A percentile compares a stretch with the other conserved stretches of the same genome.
Evolutionary conservation across 78 protist genomes (phyloP).

Genomic region (Thecamonas trahens): DNA sequence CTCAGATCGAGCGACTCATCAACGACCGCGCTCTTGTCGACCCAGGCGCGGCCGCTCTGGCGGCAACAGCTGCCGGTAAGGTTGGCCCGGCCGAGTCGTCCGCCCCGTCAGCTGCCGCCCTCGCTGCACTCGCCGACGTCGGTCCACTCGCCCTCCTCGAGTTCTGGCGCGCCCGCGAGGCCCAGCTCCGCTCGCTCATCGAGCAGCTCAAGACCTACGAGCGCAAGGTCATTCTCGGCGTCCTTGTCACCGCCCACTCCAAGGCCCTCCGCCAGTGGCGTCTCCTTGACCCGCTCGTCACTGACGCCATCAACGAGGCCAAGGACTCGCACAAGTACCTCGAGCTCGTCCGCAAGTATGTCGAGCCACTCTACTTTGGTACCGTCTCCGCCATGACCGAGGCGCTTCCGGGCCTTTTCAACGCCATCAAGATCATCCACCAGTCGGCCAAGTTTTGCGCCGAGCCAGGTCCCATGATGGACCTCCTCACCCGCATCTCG

Average conservation of each 20-base stretch:
- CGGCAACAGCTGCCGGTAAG: no score
- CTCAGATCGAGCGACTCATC: no score
- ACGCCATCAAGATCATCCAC: slow-evolving; percentile 61
- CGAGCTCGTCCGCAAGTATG: slow-evolving; percentile 43
- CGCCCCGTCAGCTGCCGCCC: no score
- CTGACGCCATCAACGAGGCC: slow-evolving; percentile 66
- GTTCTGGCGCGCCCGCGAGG: slow-evolving; percentile 55
- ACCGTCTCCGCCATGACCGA: slow-evolving; percentile 36
- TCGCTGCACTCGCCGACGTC: no score
- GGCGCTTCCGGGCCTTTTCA: slow-evolving; percentile 49
- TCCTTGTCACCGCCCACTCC: slow-evolving; percentile 34
- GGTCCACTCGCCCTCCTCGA: slow-evolving; percentile 67
- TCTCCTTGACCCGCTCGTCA: slow-evolving; percentile 14
- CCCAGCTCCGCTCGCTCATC: slow-evolving; percentile 38
- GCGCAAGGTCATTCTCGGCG: slow-evolving; percentile 12
- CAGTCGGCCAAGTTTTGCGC: slow-evolving; percentile 59
- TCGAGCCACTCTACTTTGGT: slow-evolving; percentile 54
- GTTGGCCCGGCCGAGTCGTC: no score
- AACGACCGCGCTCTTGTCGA: no score
- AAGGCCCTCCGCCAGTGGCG: slow-evolving; percentile 20
- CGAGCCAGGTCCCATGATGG: slow-evolving; percentile 59
- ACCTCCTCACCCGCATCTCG: slow-evolving; percentile 68
- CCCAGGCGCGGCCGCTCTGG: no score
- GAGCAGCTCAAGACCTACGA: slow-evolving; percentile 27
- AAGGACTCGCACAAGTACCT: slow-evolving; percentile 75